Base-by-base conservation (phyloP, 2,329 filamentous ascomycete species). In the Trichoderma citrinoviride region DNA sequence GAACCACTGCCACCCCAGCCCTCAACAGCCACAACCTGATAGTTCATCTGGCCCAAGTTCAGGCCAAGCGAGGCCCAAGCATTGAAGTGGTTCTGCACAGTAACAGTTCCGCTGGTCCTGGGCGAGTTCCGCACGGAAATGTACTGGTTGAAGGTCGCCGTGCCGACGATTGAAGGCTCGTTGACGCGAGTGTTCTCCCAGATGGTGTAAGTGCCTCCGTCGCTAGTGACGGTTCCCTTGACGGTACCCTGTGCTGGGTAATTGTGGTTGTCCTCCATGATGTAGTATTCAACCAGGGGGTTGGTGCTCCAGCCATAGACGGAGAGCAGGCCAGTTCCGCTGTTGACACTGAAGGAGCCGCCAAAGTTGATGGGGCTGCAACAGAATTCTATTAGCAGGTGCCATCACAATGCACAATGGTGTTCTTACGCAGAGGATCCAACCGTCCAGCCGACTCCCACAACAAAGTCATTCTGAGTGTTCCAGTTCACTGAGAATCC, bases 11-110 rank as follows among this genome's bases (percentile, higher is more conserved):
- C 83, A 66, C 77, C 74, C 73, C 84, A 84, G 3, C 82, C 83
- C 73, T 85, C 83, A 0, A 81, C 82, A 15, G 83, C 83, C 21
- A 85, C 74, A 66, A 86, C 83, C 77, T 82, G 79, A 72, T 86
- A 86, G 72, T 85, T 76, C 68, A 79, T 76, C 44, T 68, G 76
- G 3, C 83, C 84, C 12, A 86, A 70, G 27, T 73, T 77, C 72
- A 85, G 72, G 3, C 83, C 83, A n/a, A 73, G 70, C 43, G 76
- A 75, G 21, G 72, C 3, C 83, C 84, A 61, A 78, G 76, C 25
- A 77, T 76, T 55, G 83, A 78, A 78, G 85, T 84, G 62, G 67
- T 75, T 67, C 76, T 74, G 65, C 83, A 78, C 21, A 85, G 79
- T 21, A 79, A 81, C 81, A 80, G 84, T 65, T 1, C 56, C 63